Conservation (phyloP, 441 rosid species). For the Populus hybrid region DNA sequence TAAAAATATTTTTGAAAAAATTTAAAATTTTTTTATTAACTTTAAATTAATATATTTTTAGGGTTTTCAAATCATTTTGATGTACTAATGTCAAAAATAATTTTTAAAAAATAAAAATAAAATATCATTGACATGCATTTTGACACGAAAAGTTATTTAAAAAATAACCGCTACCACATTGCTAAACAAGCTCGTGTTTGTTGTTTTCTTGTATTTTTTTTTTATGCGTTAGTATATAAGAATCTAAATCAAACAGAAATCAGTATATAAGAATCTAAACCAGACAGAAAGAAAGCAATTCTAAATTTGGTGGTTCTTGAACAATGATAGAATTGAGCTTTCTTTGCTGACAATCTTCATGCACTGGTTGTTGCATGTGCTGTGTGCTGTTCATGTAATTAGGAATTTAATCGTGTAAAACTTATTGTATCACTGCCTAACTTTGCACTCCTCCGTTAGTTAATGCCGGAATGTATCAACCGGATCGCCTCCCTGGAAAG, state of each 20-base stretch:
- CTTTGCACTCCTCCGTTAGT: slow-evolving; percentile 9
- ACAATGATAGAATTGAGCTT: neutral
- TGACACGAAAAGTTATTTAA: slow-evolving; percentile 44
- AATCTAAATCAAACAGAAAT: too few relatives aligned
- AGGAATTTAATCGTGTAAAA: neutral
- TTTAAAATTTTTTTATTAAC: too few relatives aligned
- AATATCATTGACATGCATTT: too few relatives aligned
- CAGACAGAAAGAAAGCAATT: too few relatives aligned
- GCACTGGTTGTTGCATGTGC: neutral
- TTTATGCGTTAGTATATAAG: too few relatives aligned
- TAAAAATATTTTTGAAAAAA: too few relatives aligned
- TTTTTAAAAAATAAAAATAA: too few relatives aligned
- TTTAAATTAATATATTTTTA: too few relatives aligned
- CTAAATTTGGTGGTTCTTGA: too few relatives aligned
- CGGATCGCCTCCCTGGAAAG: slow-evolving; percentile 80
- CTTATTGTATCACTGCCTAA: slow-evolving; percentile 1
- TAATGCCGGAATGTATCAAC: slow-evolving; percentile 85
- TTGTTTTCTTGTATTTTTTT: neutral
- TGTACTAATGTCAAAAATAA: too few relatives aligned
- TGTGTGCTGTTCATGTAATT: neutral
- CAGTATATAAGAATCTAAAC: neutral
- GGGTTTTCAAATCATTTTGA: too few relatives aligned
- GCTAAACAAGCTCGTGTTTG: neutral
- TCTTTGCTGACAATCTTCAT: neutral
- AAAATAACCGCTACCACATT: slow-evolving; percentile 42